phyloP scores from a whole-genome alignment of 2,329 filamentous ascomycete genomes.

The Xylaria arbuscula region DNA sequence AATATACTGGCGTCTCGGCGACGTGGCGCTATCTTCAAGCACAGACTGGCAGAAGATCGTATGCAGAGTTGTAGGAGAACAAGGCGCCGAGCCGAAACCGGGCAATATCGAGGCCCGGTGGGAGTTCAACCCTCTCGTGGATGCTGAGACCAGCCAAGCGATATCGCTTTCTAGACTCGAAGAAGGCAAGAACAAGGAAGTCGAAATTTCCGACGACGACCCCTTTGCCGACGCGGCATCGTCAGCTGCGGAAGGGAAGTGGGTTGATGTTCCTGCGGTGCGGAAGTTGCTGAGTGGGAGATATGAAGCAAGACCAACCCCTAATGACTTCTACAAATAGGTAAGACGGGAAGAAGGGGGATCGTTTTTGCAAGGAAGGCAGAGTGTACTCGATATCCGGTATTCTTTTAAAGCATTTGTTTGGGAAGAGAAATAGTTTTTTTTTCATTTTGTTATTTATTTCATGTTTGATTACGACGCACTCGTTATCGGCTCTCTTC shows the following conservation, averaged over 20 bases:
- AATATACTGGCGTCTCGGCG: slow-evolving; percentile 83
- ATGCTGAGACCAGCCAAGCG: slow-evolving; percentile 38
- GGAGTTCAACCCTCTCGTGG: slow-evolving; percentile 65
- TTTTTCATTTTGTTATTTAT: slow-evolving; percentile 12
- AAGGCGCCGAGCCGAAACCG: slow-evolving; percentile 74
- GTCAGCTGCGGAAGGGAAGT: slow-evolving; percentile 54
- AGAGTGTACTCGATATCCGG: slow-evolving; percentile 36
- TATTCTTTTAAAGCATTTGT: slow-evolving; percentile 17
- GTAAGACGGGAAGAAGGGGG: slow-evolving; percentile 27
- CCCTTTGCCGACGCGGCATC: slow-evolving; percentile 75
- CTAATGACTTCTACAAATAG: slow-evolving; percentile 2
- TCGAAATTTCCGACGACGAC: slow-evolving; percentile 62
- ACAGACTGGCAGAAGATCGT: slow-evolving; percentile 79
- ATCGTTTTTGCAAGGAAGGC: slow-evolving; percentile 22
- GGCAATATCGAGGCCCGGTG: slow-evolving; percentile 86
- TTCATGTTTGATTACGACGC: slow-evolving; percentile 26
- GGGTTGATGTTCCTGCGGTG: slow-evolving; percentile 73
- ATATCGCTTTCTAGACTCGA: slow-evolving; percentile 72
- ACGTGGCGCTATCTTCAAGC: slow-evolving; percentile 73
- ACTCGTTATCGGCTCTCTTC: slow-evolving; percentile 23
- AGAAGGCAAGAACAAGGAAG: slow-evolving; percentile 64
- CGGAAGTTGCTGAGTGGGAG: slow-evolving; percentile 79
- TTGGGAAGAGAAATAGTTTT: slow-evolving; percentile 16
- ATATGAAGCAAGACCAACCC: slow-evolving; percentile 68
- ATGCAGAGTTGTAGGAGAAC: slow-evolving; percentile 80